phyloP scores from a whole-genome alignment of 2,329 filamentous ascomycete genomes.

The Botrytis fabae region DNA sequence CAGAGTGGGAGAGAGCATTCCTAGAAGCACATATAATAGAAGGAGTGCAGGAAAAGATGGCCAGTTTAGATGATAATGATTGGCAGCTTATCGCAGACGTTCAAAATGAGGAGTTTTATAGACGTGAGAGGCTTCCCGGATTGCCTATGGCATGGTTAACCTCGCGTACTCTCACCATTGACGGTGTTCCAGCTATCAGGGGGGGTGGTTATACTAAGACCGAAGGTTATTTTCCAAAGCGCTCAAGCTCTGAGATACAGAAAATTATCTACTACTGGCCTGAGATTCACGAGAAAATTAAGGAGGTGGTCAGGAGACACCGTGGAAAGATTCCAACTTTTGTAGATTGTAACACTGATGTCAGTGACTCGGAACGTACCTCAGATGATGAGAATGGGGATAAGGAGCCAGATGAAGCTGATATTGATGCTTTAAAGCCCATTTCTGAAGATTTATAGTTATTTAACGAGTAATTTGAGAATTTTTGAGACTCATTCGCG shows the following conservation, averaged over 20 bases:
- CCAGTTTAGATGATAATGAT: neutral
- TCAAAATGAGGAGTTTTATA: neutral
- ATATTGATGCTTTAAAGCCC: neutral
- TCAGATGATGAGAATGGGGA: slow-evolving; percentile 5
- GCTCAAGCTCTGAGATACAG: neutral
- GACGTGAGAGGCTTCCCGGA: neutral
- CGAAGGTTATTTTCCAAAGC: slow-evolving; percentile 1
- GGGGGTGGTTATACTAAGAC: neutral
- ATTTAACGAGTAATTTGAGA: neutral
- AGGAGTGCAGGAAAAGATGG: neutral
- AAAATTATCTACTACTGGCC: slow-evolving; percentile 15
- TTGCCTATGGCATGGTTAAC: neutral
- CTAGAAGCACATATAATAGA: neutral
- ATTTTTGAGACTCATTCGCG: neutral
- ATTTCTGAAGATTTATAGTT: neutral
- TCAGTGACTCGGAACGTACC: slow-evolving; percentile 5
- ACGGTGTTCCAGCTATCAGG: neutral
- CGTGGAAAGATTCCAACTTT: neutral
- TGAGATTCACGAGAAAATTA: slow-evolving; percentile 5
- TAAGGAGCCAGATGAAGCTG: neutral
- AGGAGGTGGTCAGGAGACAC: no score
- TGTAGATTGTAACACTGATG: neutral
- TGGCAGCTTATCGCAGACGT: neutral
- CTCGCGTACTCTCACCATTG: slow-evolving; percentile 12
- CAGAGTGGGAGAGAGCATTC: neutral